phyloP scores from a whole-genome alignment of 2,329 filamentous ascomycete genomes.

The Cyclaneusma minus region DNA sequence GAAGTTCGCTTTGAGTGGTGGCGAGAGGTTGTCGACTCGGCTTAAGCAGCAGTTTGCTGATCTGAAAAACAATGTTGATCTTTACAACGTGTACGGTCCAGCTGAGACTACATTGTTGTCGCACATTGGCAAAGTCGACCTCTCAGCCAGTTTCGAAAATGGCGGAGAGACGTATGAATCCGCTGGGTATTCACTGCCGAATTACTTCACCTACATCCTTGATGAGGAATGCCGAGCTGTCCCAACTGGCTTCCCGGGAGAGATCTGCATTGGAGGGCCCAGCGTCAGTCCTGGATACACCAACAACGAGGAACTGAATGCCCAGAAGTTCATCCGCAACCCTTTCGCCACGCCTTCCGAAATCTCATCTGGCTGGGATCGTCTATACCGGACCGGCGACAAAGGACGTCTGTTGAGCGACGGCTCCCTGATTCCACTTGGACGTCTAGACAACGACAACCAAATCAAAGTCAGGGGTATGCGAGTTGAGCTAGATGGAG shows the following conservation, averaged over 20 bases:
- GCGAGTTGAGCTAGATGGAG: conserved; percentile 26
- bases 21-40: conserved; percentile 11
- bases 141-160: background rate
- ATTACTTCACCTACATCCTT: conserved; percentile 18
- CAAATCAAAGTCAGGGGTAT: conserved; percentile 22
- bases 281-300: conserved; percentile 20
- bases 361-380: background rate
- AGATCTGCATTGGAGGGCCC: conserved; percentile 22
- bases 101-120: conserved; percentile 1
- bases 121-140: background rate
- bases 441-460: conserved; percentile 19
- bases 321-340: background rate
- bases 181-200: background rate
- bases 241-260: conserved; percentile 23
- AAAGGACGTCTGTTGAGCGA: conserved; percentile 17
- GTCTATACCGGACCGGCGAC: conserved; percentile 23
- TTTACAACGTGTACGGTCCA: conserved; percentile 5
- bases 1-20: conserved; percentile 14
- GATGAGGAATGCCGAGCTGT: conserved; percentile 19
- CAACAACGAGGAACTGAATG: conserved; percentile 8
- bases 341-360: background rate
- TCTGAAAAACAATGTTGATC: conserved; percentile 7
- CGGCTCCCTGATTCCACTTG: conserved; percentile 16
- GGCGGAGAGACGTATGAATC: background rate
- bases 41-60: conserved; percentile 9